These are phyloP conservation scores for Colletotrichum aenigma DNA, from an alignment of 2,329 filamentous ascomycete genomes.

Conservation along the genomic window DNA sequence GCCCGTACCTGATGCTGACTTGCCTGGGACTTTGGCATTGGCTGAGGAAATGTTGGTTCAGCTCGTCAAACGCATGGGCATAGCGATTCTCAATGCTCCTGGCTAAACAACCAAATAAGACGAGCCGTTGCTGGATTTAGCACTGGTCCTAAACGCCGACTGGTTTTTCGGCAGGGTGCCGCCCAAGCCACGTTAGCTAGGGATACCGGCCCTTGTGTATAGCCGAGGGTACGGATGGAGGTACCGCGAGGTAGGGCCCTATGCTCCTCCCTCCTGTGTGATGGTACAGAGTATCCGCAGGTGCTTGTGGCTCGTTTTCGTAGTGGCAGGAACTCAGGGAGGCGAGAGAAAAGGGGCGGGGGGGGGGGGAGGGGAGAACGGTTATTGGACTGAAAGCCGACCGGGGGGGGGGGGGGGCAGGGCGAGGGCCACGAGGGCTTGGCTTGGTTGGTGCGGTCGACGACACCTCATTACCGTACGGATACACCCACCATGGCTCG, in stretches of 20 bases:
- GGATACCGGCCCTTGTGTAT: background rate
- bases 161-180: background rate
- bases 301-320: constrained; percentile 5
- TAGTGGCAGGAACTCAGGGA: background rate
- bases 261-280: background rate
- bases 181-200: background rate
- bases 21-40: too few species aligned
- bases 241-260: background rate
- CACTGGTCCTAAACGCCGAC: background rate
- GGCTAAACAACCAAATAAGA: too few species aligned
- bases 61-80: background rate
- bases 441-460: too few species aligned
- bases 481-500: background rate
- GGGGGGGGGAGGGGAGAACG: background rate
- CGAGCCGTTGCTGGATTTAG: background rate
- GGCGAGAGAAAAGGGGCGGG: background rate
- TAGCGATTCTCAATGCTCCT: too few species aligned
- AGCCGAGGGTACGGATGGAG: background rate
- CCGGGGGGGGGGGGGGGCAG: too few species aligned
- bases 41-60: background rate
- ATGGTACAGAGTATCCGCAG: background rate
- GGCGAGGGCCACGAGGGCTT: too few species aligned
- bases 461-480: too few species aligned
- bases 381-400: too few species aligned
- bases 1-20: background rate